phyloP scores from a whole-genome alignment of 2,329 filamentous ascomycete species.

The Ophiocordyceps robertsii region DNA sequence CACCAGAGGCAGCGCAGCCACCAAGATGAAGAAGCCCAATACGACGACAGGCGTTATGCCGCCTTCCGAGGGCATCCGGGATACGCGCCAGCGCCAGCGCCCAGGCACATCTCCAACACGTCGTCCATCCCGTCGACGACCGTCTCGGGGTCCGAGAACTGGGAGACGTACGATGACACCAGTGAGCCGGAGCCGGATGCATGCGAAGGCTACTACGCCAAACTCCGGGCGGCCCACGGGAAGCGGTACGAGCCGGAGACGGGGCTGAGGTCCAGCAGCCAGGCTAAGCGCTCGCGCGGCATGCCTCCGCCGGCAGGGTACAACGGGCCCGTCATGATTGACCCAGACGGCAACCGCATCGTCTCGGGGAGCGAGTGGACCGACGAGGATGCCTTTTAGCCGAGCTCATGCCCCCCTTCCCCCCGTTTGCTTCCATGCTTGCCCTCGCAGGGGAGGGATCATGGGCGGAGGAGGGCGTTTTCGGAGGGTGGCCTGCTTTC shows the following conservation, averaged over 20 bases:
- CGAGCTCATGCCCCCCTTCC: too few relatives aligned
- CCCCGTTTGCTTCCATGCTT: too few relatives aligned
- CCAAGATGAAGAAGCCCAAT: conserved; percentile 26
- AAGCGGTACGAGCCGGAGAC: conserved; percentile 48
- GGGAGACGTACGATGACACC: conserved; percentile 89
- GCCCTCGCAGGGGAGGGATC: too few relatives aligned
- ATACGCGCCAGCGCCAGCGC: background rate
- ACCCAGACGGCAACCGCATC: conserved; percentile 47
- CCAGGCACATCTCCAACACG: conserved; percentile 47
- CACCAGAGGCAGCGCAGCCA: conserved; percentile 15
- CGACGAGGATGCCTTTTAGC: conserved; percentile 48
- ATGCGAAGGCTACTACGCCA: conserved; percentile 68
- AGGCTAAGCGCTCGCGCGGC: conserved; percentile 40
- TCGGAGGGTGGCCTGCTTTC: too few relatives aligned
- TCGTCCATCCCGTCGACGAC: conserved; percentile 41
- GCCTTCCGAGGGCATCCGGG: conserved; percentile 22
- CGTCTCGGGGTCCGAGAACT: conserved; percentile 82
- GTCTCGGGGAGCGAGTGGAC: conserved; percentile 55
- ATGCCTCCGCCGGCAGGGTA: conserved; percentile 35
- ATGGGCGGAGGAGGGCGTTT: too few relatives aligned
- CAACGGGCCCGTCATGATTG: conserved; percentile 34
- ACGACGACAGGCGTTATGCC: conserved; percentile 18
- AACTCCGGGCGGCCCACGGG: conserved; percentile 52
- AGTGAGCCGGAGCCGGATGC: conserved; percentile 65
- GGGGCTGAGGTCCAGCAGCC: conserved; percentile 25